Evolutionary conservation across 768 basidiomycete genomes (phyloP).

Genomic region (Phallus indusiatus): DNA sequence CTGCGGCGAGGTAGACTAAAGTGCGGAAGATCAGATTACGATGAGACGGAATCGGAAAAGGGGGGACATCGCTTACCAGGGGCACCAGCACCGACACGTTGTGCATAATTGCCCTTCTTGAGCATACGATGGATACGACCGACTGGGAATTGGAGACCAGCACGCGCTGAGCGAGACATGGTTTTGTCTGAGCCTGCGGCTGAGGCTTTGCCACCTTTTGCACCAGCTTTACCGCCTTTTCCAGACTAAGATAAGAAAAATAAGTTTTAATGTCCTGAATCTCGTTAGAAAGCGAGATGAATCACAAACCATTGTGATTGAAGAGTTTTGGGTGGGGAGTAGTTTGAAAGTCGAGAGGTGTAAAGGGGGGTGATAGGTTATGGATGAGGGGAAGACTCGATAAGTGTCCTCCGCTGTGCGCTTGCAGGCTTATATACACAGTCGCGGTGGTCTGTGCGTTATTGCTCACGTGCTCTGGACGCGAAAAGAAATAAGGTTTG

Average conservation of each 20-base stretch:
- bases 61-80: slow-evolving; percentile 36
- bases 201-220: slow-evolving; percentile 26
- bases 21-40: not conserved
- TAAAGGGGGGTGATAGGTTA: not conserved
- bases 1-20: slow-evolving; percentile 72
- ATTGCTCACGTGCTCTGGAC: not conserved
- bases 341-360: not conserved
- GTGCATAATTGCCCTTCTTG: slow-evolving; percentile 65
- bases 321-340: not conserved
- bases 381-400: not conserved
- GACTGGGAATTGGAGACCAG: slow-evolving; percentile 67
- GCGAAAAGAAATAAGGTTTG: slow-evolving; percentile 8
- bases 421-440: not conserved
- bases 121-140: slow-evolving; percentile 74
- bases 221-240: slow-evolving; percentile 40
- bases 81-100: slow-evolving; percentile 60
- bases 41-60: not conserved
- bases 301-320: not conserved
- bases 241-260: slow-evolving; percentile 36
- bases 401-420: too few species aligned
- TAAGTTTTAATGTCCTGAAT: not conserved
- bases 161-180: slow-evolving; percentile 57
- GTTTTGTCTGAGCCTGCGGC: slow-evolving; percentile 34
- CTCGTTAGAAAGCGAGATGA: not conserved
- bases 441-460: slow-evolving; percentile 6